Evolutionary conservation across 2,329 filamentous ascomycete species (phyloP).

Genomic region (Xylogone sp.): DNA sequence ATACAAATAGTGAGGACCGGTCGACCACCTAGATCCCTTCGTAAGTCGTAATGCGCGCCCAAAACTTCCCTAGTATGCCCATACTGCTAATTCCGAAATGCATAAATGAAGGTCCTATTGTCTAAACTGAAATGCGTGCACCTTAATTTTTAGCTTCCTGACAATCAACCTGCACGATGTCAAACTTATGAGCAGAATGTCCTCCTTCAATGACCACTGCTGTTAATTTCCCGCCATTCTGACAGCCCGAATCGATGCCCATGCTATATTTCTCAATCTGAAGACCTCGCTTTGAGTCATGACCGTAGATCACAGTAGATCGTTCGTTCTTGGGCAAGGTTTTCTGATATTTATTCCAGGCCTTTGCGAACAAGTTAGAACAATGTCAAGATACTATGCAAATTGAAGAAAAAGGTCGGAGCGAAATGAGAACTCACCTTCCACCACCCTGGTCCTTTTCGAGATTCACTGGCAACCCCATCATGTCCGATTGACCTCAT

Average conservation of each 20-base stretch:
- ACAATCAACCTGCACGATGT: conserved; percentile 26
- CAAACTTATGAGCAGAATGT: conserved; percentile 29
- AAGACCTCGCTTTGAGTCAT: conserved; percentile 73
- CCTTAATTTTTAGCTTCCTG: conserved; percentile 8
- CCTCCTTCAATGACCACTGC: conserved; percentile 69
- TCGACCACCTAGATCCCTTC: no score
- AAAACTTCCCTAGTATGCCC: no score
- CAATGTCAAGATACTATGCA: not conserved
- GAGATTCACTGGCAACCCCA: conserved; percentile 22
- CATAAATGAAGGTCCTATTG: no score
- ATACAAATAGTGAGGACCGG: no score
- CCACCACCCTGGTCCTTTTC: conserved; percentile 23
- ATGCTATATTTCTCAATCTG: conserved; percentile 67
- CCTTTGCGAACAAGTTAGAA: conserved; percentile 30
- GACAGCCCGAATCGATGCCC: conserved; percentile 82
- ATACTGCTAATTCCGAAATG: no score
- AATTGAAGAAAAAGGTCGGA: not conserved
- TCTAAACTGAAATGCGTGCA: no score
- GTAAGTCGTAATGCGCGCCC: no score
- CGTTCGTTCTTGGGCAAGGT: conserved; percentile 31
- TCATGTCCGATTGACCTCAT: conserved; percentile 61
- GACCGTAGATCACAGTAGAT: conserved; percentile 79
- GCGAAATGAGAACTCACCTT: conserved; percentile 20
- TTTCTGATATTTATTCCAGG: conserved; percentile 52
- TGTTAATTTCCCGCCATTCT: conserved; percentile 69